Percentiles rank a stretch among this genome's conserved stretches.
Conservation (phyloP, 352 stramenopile species). For the Phytophthora tentaculata region DNA sequence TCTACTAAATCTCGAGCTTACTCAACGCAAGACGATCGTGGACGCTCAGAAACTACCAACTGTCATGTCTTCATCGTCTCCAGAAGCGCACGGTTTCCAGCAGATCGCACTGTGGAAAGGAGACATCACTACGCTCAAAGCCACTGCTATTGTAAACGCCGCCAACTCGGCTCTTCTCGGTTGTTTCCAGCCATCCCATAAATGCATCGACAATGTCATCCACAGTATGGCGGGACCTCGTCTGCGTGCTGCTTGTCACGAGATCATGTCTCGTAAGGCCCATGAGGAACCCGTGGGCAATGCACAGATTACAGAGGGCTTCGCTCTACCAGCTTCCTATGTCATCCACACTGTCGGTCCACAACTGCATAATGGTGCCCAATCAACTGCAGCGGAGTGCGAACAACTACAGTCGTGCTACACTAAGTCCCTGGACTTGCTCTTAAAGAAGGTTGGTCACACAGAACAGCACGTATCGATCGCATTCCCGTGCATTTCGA, state of each 20-base stretch:
- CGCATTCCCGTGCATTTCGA: slow-evolving; percentile 75
- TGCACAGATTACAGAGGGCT: slow-evolving; percentile 68
- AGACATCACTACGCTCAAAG: slow-evolving; percentile 67
- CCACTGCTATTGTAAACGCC: slow-evolving; percentile 73
- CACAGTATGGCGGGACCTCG: slow-evolving; percentile 65
- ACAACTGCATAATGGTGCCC: slow-evolving; percentile 43
- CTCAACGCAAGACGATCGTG: slow-evolving; percentile 25
- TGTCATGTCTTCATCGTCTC: slow-evolving; percentile 8
- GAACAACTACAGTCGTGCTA: slow-evolving; percentile 54
- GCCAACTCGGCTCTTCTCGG: slow-evolving; percentile 70
- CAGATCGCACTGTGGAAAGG: slow-evolving; percentile 69
- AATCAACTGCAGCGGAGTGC: slow-evolving; percentile 32
- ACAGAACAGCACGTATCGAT: slow-evolving; percentile 36
- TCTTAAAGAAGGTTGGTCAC: slow-evolving; percentile 41
- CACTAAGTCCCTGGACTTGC: slow-evolving; percentile 52
- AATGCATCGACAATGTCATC: slow-evolving; percentile 82
- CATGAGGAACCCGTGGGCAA: slow-evolving; percentile 47
- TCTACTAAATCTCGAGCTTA: slow-evolving; percentile 35
- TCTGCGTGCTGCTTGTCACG: slow-evolving; percentile 56
- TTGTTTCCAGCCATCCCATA: slow-evolving; percentile 73
- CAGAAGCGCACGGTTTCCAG: slow-evolving; percentile 21
- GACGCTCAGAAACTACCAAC: slow-evolving; percentile 24
- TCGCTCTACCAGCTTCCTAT: slow-evolving; percentile 50
- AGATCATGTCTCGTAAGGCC: slow-evolving; percentile 49
- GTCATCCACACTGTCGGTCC: slow-evolving; percentile 75